Percentiles rank a stretch among this genome's conserved stretches.
Evolutionary conservation across 495 filamentous ascomycete species (phyloP).

Genomic region (Xylaria palmicola): DNA sequence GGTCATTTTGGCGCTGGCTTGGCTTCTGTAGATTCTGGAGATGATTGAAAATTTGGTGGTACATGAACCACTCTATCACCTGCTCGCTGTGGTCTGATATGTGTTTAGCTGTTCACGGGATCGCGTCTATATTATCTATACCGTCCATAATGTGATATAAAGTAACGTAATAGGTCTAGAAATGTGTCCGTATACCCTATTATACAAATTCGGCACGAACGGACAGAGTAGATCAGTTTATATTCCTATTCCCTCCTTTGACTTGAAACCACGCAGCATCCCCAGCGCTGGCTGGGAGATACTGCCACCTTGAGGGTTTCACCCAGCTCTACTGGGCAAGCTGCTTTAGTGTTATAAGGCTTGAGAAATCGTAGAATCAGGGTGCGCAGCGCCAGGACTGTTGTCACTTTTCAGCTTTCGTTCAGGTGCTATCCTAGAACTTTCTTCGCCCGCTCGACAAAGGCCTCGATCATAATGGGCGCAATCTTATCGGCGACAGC

Average conservation of each 20-base stretch:
- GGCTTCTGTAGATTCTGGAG: not conserved
- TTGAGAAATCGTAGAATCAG: not conserved
- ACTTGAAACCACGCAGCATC: too few relatives aligned
- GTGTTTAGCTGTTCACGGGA: not conserved
- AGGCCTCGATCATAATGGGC: constrained; percentile 85
- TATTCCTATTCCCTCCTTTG: too few relatives aligned
- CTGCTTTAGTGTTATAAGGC: not conserved
- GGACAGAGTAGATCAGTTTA: too few relatives aligned
- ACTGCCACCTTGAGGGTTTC: too few relatives aligned
- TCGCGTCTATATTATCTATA: not conserved
- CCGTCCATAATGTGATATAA: not conserved
- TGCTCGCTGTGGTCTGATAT: not conserved
- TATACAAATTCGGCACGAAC: not conserved
- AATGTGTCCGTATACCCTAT: not conserved
- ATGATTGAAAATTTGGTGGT: constrained; percentile 4
- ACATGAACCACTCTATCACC: not conserved
- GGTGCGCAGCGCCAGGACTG: not conserved
- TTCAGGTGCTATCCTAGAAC: constrained; percentile 12
- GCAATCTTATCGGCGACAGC: constrained; percentile 82
- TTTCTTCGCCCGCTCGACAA: constrained; percentile 72
- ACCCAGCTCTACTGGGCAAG: too few relatives aligned
- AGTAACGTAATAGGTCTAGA: not conserved
- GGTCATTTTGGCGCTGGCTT: not conserved
- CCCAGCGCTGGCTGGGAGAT: too few relatives aligned
- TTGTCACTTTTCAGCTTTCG: not conserved